These are phyloP conservation scores for Phytophthora sansomeana DNA, from an alignment of 352 stramenopile genomes.

Conservation along the genomic window DNA sequence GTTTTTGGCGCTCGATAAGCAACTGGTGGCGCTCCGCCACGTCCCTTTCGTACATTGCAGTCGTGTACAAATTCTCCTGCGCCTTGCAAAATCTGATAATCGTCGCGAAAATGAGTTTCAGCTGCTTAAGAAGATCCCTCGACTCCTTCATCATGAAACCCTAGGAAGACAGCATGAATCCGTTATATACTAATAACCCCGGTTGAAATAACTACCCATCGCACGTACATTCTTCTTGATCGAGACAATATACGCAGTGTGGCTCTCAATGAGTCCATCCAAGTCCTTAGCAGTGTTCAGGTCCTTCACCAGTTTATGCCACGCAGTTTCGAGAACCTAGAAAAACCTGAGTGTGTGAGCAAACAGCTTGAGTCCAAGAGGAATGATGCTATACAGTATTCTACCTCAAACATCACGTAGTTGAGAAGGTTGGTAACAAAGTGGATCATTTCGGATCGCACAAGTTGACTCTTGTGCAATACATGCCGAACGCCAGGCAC, in stretches of 20 bases:
- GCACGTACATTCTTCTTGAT: conserved; percentile 88
- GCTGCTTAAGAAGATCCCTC: conserved; percentile 69
- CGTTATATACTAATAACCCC: conserved; percentile 3
- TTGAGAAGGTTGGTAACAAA: conserved; percentile 98
- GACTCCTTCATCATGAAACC: conserved; percentile 88
- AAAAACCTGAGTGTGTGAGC: neutral
- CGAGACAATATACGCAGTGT: conserved; percentile 95
- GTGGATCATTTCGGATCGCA: conserved; percentile 98
- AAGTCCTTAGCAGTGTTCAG: conserved; percentile 93
- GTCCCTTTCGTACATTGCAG: conserved; percentile 77
- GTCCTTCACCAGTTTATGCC: conserved; percentile 92
- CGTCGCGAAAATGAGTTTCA: conserved; percentile 85
- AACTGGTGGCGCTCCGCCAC: conserved; percentile 61
- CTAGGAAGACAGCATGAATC: conserved; percentile 37
- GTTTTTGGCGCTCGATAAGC: conserved; percentile 54
- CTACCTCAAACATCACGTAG: conserved; percentile 98
- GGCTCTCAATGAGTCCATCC: conserved; percentile 96
- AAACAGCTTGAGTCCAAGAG: neutral
- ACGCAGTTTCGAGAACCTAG: conserved; percentile 93
- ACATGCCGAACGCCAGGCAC: conserved; percentile 67
- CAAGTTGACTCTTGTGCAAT: conserved; percentile 94
- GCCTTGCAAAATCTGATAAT: conserved; percentile 88
- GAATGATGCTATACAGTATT: neutral
- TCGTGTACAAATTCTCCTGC: conserved; percentile 84
- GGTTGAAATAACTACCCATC: neutral